Conservation (phyloP, 2,329 filamentous ascomycete genomes). For the Talaromyces rugulosus region DNA sequence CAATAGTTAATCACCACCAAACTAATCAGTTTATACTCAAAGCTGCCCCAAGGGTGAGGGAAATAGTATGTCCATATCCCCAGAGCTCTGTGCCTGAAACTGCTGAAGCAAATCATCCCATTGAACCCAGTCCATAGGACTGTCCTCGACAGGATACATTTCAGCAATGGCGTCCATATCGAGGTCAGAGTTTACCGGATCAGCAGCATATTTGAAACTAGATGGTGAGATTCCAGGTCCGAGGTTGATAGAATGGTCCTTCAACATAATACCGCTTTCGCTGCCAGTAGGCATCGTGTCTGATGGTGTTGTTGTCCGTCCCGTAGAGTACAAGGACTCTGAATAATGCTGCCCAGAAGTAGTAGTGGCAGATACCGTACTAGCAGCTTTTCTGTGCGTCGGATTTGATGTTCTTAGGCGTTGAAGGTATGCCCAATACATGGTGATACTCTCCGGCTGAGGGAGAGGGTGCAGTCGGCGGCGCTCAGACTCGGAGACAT, state of each 20-base stretch:
- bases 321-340: neutral
- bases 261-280: neutral
- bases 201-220: neutral
- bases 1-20: neutral
- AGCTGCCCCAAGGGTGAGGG: neutral
- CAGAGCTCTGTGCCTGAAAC: conserved; percentile 15
- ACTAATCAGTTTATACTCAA: neutral
- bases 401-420: neutral
- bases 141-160: conserved; percentile 14
- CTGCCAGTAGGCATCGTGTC: neutral
- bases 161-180: neutral
- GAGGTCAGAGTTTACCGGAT: neutral
- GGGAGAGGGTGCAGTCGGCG: conserved; percentile 13
- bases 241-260: neutral
- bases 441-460: conserved; percentile 20
- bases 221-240: neutral
- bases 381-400: neutral
- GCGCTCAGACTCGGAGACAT: conserved; percentile 21
- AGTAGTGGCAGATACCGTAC: neutral
- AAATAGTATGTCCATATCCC: conserved; percentile 5
- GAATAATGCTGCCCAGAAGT: neutral
- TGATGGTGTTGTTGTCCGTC: neutral
- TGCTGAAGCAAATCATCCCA: conserved; percentile 28
- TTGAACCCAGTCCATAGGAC: conserved; percentile 24
- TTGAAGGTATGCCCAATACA: conserved; percentile 11